phyloP scores from a whole-genome alignment of 208 protist species.

The Balamuthia mandrillaris region DNA sequence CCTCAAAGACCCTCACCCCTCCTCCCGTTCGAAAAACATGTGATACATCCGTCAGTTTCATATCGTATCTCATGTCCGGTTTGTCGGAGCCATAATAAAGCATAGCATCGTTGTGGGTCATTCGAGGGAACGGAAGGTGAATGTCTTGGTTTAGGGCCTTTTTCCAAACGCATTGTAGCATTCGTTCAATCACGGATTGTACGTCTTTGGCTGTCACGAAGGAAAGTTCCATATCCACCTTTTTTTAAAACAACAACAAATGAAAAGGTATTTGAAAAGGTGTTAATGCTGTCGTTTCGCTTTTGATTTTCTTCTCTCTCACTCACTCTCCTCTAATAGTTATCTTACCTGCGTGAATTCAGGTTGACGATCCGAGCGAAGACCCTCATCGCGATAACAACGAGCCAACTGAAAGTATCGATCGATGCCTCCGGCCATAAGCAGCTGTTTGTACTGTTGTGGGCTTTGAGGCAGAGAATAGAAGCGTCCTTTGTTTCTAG shows the following conservation, averaged over 20 bases:
- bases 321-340: too few relatives aligned
- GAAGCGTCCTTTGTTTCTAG: constrained; percentile 57
- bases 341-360: constrained; percentile 78
- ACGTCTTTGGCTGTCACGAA: constrained; percentile 60
- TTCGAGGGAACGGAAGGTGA: constrained; percentile 49
- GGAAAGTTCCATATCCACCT: constrained; percentile 64
- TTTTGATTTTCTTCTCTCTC: too few relatives aligned
- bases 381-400: constrained; percentile 78
- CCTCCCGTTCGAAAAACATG: too few relatives aligned
- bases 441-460: constrained; percentile 79
- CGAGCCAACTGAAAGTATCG: constrained; percentile 80
- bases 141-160: constrained; percentile 40
- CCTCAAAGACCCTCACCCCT: too few relatives aligned
- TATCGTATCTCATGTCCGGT: constrained; percentile 63
- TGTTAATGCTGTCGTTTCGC: too few relatives aligned
- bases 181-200: constrained; percentile 51
- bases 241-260: not conserved
- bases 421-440: constrained; percentile 77
- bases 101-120: constrained; percentile 64
- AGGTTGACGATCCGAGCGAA: constrained; percentile 75
- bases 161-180: constrained; percentile 59
- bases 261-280: too few relatives aligned
- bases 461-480: constrained; percentile 73
- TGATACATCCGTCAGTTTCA: too few relatives aligned
- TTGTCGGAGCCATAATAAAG: constrained; percentile 69